Evolutionary conservation across 2,329 filamentous ascomycete genomes (phyloP), one percentile per base, ranked within the genome.

Genomic region (Penicillium sp.): DNA sequence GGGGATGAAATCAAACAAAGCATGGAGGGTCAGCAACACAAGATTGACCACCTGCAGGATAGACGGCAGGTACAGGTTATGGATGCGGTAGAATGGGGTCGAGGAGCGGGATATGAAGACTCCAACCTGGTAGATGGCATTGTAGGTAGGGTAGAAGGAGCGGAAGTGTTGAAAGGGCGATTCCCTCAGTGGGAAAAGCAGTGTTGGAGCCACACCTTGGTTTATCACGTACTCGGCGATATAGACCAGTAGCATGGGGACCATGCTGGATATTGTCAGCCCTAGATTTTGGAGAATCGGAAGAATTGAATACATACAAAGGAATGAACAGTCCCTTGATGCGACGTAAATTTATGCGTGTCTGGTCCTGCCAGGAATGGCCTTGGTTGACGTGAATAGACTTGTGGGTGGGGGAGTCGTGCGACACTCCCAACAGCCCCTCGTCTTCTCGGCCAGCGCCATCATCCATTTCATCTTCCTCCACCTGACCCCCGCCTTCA

Each of bases 221-320:
- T 97, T 97, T 74, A 97, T 97, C 52, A 90, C 95, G 72, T 99
- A 99, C 77, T 99, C 94, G 54, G 92, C 91, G 35, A 97, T 83
- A 71, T 97, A 99, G 31, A 99, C 94, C 16, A 97, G 77, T 34
- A 97, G 80, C 15, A 99, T 81, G 0, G 94, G 94, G 4, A 96
- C 80, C 91, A 99, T 97, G 72, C 81, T 83, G 59, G 3, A 53
- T 32, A 35, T 12, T 40, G 47, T 55, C 40, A 55, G 52, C 41
- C 41, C 31, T 18, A 45, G 8, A 29, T 23, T 3, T 51, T 10
- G 6, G 12, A 37, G 9, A 13, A 15, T 12, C 8, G 13, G 8
- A 37, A 21, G 18, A 31, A 6, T 16, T 7, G 23, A 15, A 25
- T 23, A 72, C 80, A 66, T 75, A 84, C 82, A 86, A 88, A 10